phyloP scores from a whole-genome alignment of 2,329 filamentous ascomycete species.

The Drechslerella coelobrocha region DNA sequence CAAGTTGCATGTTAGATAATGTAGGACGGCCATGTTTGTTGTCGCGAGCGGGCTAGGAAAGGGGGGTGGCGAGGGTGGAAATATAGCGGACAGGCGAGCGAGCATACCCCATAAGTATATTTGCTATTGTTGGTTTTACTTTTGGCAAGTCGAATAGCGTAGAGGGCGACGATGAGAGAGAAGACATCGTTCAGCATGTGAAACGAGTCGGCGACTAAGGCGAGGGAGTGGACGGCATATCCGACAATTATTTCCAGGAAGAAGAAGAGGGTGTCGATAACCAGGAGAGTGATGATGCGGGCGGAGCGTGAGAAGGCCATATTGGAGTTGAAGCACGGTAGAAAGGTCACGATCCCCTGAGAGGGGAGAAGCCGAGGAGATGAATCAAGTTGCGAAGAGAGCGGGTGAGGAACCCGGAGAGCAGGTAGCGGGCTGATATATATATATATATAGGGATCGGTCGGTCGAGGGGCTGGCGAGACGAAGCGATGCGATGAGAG shows the following conservation, averaged over 20 bases:
- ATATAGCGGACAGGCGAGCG: too few species aligned
- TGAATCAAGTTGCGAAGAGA: background rate
- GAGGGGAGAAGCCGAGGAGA: conserved; percentile 18
- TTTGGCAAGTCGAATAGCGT: conserved; percentile 90
- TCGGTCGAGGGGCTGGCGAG: too few species aligned
- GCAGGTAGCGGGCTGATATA: too few species aligned
- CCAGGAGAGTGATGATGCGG: conserved; percentile 90
- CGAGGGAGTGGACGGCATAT: conserved; percentile 86
- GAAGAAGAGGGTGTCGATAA: conserved; percentile 88
- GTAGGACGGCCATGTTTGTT: too few species aligned
- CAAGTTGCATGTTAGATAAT: background rate
- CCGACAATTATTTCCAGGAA: conserved; percentile 84
- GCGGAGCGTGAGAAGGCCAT: conserved; percentile 93
- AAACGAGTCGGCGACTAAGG: conserved; percentile 94
- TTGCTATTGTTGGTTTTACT: conserved; percentile 80
- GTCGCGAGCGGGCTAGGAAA: conserved; percentile 20
- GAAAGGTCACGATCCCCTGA: conserved; percentile 29
- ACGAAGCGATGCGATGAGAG: too few species aligned
- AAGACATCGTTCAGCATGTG: conserved; percentile 99
- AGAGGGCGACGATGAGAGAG: conserved; percentile 87
- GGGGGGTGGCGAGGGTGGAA: background rate
- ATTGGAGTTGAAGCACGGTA: too few species aligned
- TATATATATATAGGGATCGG: too few species aligned
- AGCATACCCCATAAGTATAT: conserved; percentile 88
- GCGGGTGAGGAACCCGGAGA: too few species aligned